Conservation (phyloP, 495 filamentous ascomycete genomes). For the Talaromyces adpressus region DNA sequence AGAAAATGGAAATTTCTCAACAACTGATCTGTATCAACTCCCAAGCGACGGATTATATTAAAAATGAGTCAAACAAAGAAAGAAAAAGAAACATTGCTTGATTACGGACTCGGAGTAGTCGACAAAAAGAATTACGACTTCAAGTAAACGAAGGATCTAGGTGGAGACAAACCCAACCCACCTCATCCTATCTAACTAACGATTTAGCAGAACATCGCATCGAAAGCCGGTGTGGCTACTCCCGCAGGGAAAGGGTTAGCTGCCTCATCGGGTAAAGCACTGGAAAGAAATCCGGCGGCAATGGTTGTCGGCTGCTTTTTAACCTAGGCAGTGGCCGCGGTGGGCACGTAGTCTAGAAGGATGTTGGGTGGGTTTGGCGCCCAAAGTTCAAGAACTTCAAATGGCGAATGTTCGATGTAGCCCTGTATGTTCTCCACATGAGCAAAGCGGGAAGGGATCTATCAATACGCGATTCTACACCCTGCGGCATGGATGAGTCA, state of each 20-base stretch:
- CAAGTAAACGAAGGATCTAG: background rate
- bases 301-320: background rate
- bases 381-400: no score
- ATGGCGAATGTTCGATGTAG: no score
- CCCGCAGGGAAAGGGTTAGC: background rate
- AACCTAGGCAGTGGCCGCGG: background rate
- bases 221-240: slow-evolving; percentile 1
- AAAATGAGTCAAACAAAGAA: background rate
- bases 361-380: background rate
- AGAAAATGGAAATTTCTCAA: background rate
- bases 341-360: background rate
- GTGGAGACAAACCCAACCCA: background rate
- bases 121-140: background rate
- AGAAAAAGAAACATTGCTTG: background rate
- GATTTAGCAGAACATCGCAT: background rate
- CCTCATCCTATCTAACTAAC: background rate
- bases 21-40: background rate
- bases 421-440: no score
- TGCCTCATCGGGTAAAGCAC: background rate
- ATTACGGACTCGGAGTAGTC: background rate
- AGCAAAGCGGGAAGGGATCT: no score
- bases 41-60: background rate
- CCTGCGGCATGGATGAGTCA: background rate
- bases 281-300: slow-evolving; percentile 1
- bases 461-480: no score